phyloP scores from a whole-genome alignment of 441 rosid genomes.

The California macrophylla region DNA sequence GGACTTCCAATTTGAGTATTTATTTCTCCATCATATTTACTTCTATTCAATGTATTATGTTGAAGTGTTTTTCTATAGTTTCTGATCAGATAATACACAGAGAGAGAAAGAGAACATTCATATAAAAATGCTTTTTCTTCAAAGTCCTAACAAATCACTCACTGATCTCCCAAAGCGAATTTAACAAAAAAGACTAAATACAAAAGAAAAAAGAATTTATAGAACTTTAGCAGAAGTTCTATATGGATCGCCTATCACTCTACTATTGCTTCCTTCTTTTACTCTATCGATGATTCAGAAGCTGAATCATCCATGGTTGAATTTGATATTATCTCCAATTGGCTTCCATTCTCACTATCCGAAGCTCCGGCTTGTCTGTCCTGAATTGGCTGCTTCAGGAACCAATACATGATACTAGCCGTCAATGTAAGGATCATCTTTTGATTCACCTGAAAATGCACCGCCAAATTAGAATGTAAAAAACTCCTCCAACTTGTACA shows the following conservation, averaged over 20 bases:
- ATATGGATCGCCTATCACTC: background rate
- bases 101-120: no score
- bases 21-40: no score
- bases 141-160: no score
- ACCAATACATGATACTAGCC: slow-evolving; percentile 91
- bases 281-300: slow-evolving; percentile 77
- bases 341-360: slow-evolving; percentile 52
- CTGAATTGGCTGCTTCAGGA: slow-evolving; percentile 61
- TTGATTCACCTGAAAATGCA: slow-evolving; percentile 65
- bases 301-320: slow-evolving; percentile 76
- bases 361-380: slow-evolving; percentile 52
- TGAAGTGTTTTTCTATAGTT: no score
- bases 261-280: slow-evolving; percentile 21
- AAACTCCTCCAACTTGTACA: no score
- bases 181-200: background rate
- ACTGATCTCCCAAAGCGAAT: background rate
- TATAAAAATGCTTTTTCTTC: no score
- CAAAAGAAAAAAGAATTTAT: background rate
- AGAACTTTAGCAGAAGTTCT: slow-evolving; percentile 5
- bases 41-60: no score
- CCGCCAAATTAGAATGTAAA: no score
- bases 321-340: slow-evolving; percentile 42
- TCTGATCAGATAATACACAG: no score
- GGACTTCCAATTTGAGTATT: no score
- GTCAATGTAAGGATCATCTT: slow-evolving; percentile 93